Evolutionary conservation across 2,329 filamentous ascomycete species (phyloP).

Genomic region (Cryphonectria radicalis): DNA sequence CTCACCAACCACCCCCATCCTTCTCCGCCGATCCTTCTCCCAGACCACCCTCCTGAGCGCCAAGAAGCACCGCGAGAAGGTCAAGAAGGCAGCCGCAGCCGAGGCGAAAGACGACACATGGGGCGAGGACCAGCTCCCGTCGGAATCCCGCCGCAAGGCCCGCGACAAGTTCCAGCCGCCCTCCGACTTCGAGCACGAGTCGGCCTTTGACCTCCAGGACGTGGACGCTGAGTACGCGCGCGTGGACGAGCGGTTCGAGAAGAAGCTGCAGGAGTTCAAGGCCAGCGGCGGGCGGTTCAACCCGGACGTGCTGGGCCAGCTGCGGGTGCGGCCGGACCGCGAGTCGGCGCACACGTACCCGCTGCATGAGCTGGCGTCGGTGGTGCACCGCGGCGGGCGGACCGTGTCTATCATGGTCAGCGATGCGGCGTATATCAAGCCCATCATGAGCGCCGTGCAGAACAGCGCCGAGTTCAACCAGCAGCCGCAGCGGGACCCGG

Average conservation of each 20-base stretch:
- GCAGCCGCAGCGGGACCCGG: constrained; percentile 61
- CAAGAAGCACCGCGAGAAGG: constrained; percentile 26
- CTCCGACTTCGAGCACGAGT: constrained; percentile 32
- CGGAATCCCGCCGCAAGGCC: constrained; percentile 23
- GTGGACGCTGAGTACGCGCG: constrained; percentile 33
- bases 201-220: constrained; percentile 39
- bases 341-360: constrained; percentile 45
- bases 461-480: constrained; percentile 59
- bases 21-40: constrained; percentile 20
- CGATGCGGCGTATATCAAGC: constrained; percentile 52
- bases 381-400: constrained; percentile 52
- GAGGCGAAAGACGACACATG: constrained; percentile 12
- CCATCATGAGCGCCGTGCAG: constrained; percentile 61
- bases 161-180: constrained; percentile 20
- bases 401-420: constrained; percentile 44
- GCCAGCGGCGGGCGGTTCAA: constrained; percentile 55
- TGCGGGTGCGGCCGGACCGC: constrained; percentile 45
- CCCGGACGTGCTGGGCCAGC: constrained; percentile 51
- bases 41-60: constrained; percentile 18
- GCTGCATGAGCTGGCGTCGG: constrained; percentile 59
- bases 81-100: constrained; percentile 11
- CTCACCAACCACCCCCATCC: not conserved
- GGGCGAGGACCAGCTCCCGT: constrained; percentile 14
- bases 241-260: constrained; percentile 43
- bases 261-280: constrained; percentile 47